Base-by-base conservation (phyloP, 108 stramenopile species). In the Nitzschia palea region DNA sequence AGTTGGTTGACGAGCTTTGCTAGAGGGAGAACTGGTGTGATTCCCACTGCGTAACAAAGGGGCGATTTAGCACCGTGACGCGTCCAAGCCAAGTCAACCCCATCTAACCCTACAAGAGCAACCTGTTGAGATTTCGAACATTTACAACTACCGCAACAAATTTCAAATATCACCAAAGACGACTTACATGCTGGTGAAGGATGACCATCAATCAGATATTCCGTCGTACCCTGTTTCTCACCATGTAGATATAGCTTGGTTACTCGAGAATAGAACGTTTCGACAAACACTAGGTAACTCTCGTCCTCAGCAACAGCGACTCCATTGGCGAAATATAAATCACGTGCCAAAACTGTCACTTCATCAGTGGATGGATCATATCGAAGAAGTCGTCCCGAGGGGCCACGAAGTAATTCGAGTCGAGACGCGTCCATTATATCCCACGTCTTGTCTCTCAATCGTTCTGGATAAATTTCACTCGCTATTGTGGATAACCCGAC, bases 381-480 rank as follows among this genome's bases (percentile, higher is more conserved):
- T 45, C 78, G 58, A 34, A 87, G 50, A 27, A 90, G 31, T 62
- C 89, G 69, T n/a, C 86, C 89, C 25, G 69, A 78, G 35, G 54
- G 76, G 30, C 80, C 81, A 35, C 85, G 71, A 26, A 82, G 33
- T 0, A 55, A 74, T 43, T 86, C 85, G 9, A 87, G 23, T 55
- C 82, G 87, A 8, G 84, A 86, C 12, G 82, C 69, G 66, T 86
- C 86, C 83, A 87, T 59, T 1, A 67, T 40, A 68, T 90, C 89
- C 77, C 76, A 87, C 1, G 31, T 30, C 63, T 59, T 36, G 20
- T 57, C 62, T 51, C 36, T 63, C 53, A 28, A 44, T 31, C 31
- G 44, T 45, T 23, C 75, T 68, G 30, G 43, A 29, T 55, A 30
- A 28, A 82, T 68, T 58, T 86, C 79, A 45, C 55, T 59, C 33